Percentiles rank a stretch among this genome's conserved stretches.
Evolutionary conservation across 2,329 filamentous ascomycete genomes (phyloP).

Genomic region (Aspergillus transmontanensis): DNA sequence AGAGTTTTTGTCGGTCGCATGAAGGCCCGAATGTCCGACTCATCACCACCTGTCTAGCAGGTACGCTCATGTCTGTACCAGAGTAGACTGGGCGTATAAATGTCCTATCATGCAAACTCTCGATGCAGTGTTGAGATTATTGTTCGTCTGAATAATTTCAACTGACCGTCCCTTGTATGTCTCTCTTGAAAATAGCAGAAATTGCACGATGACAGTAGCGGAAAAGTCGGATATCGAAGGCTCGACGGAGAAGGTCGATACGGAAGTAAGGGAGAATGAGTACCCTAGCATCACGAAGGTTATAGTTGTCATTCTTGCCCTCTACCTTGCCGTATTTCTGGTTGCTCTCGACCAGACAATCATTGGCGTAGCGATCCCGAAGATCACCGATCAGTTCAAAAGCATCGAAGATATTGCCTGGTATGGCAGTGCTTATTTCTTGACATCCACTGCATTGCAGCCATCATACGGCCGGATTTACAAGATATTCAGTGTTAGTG

Average conservation of each 20-base stretch:
- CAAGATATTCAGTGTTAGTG: constrained; percentile 45
- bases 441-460: constrained; percentile 17
- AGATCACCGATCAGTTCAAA: constrained; percentile 27
- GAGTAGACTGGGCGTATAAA: background rate
- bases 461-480: constrained; percentile 52
- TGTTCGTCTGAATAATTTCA: background rate
- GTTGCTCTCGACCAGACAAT: constrained; percentile 38
- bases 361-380: constrained; percentile 27
- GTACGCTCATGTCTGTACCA: background rate
- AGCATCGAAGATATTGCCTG: constrained; percentile 60
- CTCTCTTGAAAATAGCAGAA: background rate
- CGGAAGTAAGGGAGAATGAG: constrained; percentile 7
- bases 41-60: too few relatives aligned
- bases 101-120: background rate
- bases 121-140: background rate
- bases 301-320: constrained; percentile 16
- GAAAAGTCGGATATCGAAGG: background rate
- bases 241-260: background rate
- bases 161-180: too few relatives aligned
- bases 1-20: background rate
- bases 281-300: constrained; percentile 24
- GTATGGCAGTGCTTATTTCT: constrained; percentile 58
- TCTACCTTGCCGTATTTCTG: constrained; percentile 30
- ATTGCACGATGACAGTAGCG: background rate
- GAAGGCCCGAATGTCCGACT: background rate